Evolutionary conservation across 2,329 filamentous ascomycete species (phyloP).

Genomic region (Aspergillus sp.): DNA sequence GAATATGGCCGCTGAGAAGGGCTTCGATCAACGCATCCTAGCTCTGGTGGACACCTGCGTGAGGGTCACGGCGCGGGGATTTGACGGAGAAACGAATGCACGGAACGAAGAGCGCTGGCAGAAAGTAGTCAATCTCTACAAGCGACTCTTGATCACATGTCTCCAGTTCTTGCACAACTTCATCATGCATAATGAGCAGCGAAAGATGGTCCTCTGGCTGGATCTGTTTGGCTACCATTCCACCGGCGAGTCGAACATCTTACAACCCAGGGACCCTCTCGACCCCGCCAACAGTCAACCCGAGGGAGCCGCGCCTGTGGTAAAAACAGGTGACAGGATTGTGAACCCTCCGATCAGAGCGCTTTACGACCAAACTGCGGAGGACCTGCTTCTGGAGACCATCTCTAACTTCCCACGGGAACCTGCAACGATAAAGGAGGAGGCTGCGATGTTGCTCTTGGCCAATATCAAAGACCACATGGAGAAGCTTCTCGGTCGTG

Average conservation of each 20-base stretch:
- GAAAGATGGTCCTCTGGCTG: conserved; percentile 64
- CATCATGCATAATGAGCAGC: conserved; percentile 63
- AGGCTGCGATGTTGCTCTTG: conserved; percentile 46
- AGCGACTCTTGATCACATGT: conserved; percentile 63
- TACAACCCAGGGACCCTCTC: conserved; percentile 41
- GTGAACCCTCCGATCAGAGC: conserved; percentile 42
- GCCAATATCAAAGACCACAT: conserved; percentile 50
- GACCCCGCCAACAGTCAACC: conserved; percentile 33
- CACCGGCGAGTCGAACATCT: conserved; percentile 44
- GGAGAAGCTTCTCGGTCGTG: conserved; percentile 44
- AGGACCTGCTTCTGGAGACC: conserved; percentile 42
- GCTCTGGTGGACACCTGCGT: conserved; percentile 63
- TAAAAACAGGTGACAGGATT: conserved; percentile 42
- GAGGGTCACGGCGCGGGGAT: conserved; percentile 61
- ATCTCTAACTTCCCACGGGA: conserved; percentile 44
- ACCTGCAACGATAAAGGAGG: conserved; percentile 45
- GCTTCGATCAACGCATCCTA: conserved; percentile 61
- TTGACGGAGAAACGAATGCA: conserved; percentile 61
- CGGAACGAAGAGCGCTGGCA: conserved; percentile 65
- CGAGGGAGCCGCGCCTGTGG: conserved; percentile 41
- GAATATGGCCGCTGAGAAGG: conserved; percentile 59
- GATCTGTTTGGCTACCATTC: conserved; percentile 61
- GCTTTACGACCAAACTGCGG: conserved; percentile 43
- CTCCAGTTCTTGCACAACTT: conserved; percentile 67
- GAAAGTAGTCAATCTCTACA: conserved; percentile 63